phyloP scores from a whole-genome alignment of 1,284 basidiomycete species.

The Puccinia horiana region DNA sequence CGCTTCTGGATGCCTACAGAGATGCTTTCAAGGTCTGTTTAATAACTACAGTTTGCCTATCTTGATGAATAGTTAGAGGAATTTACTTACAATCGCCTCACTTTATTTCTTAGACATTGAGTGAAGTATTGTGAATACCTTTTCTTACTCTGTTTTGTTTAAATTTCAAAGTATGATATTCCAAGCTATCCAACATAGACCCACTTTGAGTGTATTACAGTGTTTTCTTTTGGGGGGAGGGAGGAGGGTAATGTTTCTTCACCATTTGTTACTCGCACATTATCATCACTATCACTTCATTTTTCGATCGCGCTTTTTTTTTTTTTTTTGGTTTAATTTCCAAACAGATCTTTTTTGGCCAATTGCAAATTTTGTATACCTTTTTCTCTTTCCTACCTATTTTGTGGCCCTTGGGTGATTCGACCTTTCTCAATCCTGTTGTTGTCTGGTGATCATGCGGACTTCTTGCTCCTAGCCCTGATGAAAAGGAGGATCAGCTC shows the following conservation, averaged over 20 bases:
- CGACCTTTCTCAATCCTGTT: not conserved
- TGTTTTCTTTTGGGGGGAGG: not conserved
- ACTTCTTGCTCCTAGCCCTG: not conserved
- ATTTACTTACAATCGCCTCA: not conserved
- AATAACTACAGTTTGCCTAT: too few relatives aligned
- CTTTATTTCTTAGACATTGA: constrained; percentile 33
- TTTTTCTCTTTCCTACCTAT: not conserved
- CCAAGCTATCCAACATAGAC: not conserved
- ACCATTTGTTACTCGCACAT: not conserved
- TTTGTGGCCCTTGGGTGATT: not conserved
- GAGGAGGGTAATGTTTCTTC: not conserved
- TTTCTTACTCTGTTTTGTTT: not conserved
- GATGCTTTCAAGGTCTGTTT: constrained; percentile 73
- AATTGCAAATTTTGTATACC: not conserved
- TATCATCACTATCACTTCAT: not conserved
- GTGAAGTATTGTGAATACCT: constrained; percentile 48
- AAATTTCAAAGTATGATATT: not conserved
- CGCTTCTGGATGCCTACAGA: constrained; percentile 91
- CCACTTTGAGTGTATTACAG: not conserved
- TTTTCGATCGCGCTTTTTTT: not conserved
- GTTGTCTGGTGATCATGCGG: not conserved
- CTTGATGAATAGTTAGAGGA: not conserved
- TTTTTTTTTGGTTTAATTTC: constrained; percentile 6
- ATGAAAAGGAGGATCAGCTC: constrained; percentile 17
- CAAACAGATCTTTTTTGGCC: constrained; percentile 1